Base-by-base conservation (phyloP, 1,284 basidiomycete genomes). In the Termitomyces sp. region DNA sequence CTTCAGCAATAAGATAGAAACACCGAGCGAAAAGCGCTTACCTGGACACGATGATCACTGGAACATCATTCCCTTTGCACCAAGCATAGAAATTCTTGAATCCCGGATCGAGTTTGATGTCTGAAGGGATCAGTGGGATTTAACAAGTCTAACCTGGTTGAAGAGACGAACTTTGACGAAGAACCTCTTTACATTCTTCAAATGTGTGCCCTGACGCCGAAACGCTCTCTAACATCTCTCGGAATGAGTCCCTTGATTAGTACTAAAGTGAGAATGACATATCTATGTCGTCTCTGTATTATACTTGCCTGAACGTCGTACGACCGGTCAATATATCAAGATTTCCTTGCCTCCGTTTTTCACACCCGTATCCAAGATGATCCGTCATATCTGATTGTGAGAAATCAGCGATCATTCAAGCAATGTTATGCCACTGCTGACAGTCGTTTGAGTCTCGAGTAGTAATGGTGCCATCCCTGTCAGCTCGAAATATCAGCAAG, bases 31-130 rank as follows among this genome's bases (percentile, higher is more conserved):
- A 10, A 15, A 19, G 39, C 26, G 39, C 43, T 50, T 62, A 88
- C 89, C 90, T 92, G 3, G 93, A 96, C 45, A 97, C 92, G 66
- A 98, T 93, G 59, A 96, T 88, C 57, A 97, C 80, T 13, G 94
- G 93, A 48, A 96, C 82, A 61, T 85, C 86, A 55, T 84, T 77
- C 1, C 70, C 72, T 66, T 88, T 87, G 72, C 90, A 92, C 82
- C 87, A 96, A 28, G 75, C 69, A 70, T 89, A 88, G 70, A 95
- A 97, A 8, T 84, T 79, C 64, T 86, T 86, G 77, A 98, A 98
- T 15, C 93, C 93, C 0, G 85, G 72, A 68, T 97, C 94, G 43
- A 97, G 81, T 52, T 80, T 79, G 70, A 96, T 92, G 65, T 90
- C 92, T 90, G 65, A 19, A 50, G 21, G 21, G 26, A 30, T 24